Base-by-base conservation (phyloP, 2,329 filamentous ascomycete species). In the Pseudocercospora fuligena region DNA sequence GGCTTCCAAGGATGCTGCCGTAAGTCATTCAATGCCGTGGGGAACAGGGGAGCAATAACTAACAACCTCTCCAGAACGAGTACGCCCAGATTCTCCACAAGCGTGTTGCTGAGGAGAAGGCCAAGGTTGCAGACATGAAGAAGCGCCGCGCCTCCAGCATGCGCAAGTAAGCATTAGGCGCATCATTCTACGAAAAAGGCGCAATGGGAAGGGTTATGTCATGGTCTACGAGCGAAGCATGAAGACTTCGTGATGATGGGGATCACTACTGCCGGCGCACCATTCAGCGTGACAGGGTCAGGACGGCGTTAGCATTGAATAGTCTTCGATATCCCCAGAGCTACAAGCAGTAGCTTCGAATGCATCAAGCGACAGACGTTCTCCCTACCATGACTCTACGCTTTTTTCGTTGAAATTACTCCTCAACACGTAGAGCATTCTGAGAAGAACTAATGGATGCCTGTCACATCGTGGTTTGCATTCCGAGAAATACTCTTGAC, bases 1-100 rank as follows among this genome's bases (percentile, higher is more conserved):
- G 88, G 92, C 94, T 85, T 89, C 93, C 87, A 97, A 97, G 90
- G 95, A 99, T 82, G 94, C 97, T 88, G 95, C 95, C 81, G 95
- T 97, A 93, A 82, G 92, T 89, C 23, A 16, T 27, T n/a, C 16
- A 19, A 12, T 16, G 49, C 25, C 46, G 59, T 25, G 23, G 21
- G 5, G 14, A 36, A 1, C 19, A 6, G 40, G 46, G 54, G 27
- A 60, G 16, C 47, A 43, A 71, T 46, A 73, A 73, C 82, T 84
- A 77, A 85, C 76, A 69, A 11, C 65, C 25, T 3, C 60, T 46
- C 61, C 77, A 98, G 94, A 94, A 92, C 87, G 95, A 99, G 86
- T 99, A 99, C 85, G 90, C 94, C 78, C 90, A 94, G 85, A 85
- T 98, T 83, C 89, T 99, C 73, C 93, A 95, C 87, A 96, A 95